Evolutionary conservation across 2,329 filamentous ascomycete species (phyloP).

Genomic region (Coleophoma crateriformis): DNA sequence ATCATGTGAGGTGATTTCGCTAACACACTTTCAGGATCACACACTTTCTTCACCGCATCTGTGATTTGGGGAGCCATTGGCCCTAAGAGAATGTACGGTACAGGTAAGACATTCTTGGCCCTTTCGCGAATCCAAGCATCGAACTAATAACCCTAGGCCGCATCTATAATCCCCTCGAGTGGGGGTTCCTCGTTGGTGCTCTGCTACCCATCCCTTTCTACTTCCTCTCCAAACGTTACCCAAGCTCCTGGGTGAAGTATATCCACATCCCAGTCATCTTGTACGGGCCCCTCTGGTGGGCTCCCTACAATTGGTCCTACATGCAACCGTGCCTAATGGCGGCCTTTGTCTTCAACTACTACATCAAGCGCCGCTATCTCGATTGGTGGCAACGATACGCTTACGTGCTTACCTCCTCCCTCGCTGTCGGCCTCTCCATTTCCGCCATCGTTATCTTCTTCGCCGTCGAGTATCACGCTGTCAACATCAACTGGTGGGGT

Average conservation of each 20-base stretch:
- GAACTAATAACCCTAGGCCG: constrained; percentile 21
- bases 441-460: constrained; percentile 34
- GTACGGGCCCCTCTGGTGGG: background rate
- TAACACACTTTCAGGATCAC: constrained; percentile 33
- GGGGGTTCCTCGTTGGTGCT: constrained; percentile 30
- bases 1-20: background rate
- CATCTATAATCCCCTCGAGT: constrained; percentile 58
- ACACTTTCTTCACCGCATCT: constrained; percentile 57
- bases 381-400: constrained; percentile 22
- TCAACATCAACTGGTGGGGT: constrained; percentile 2
- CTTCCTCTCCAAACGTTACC: constrained; percentile 45
- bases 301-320: constrained; percentile 31
- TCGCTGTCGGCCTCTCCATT: constrained; percentile 13
- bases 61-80: constrained; percentile 65
- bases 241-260: constrained; percentile 55
- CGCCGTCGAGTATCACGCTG: constrained; percentile 26
- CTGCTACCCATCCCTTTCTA: constrained; percentile 55
- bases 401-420: constrained; percentile 17
- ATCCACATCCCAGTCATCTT: constrained; percentile 26
- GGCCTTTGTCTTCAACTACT: constrained; percentile 19
- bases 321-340: constrained; percentile 31
- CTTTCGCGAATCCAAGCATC: too few species aligned
- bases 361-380: constrained; percentile 18
- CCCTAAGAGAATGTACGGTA: constrained; percentile 57
- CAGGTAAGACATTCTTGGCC: constrained; percentile 27